These are phyloP conservation scores for Metarhizium album DNA, from an alignment of 2,329 filamentous ascomycete species.

Conservation along the genomic window DNA sequence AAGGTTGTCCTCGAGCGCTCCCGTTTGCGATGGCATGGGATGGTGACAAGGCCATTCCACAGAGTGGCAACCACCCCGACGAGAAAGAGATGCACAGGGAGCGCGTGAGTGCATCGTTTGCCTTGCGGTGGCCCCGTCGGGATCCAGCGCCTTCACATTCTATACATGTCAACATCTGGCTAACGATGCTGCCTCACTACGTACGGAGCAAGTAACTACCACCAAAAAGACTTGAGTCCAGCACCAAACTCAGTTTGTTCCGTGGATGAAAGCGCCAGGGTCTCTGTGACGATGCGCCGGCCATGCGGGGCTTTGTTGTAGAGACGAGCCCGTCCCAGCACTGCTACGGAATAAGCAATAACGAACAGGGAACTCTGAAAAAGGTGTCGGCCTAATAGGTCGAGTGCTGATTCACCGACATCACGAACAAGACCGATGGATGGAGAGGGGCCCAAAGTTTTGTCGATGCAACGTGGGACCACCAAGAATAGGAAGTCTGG, in stretches of 20 bases:
- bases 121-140: background rate
- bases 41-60: background rate
- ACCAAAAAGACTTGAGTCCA: background rate
- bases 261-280: background rate
- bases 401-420: background rate
- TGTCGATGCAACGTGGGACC: constrained; percentile 7
- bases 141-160: background rate
- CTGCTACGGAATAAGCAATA: no score
- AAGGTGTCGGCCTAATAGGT: background rate
- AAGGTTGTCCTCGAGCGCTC: background rate
- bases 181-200: background rate
- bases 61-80: background rate
- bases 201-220: background rate
- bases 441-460: background rate
- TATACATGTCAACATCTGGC: background rate
- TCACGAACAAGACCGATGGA: background rate
- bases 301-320: background rate
- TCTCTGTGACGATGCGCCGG: background rate
- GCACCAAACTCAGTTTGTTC: background rate
- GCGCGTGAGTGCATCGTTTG: background rate
- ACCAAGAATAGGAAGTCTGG: background rate
- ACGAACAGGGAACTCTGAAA: background rate
- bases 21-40: background rate
- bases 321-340: background rate
- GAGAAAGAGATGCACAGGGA: no score